These are phyloP conservation scores for Cryptosporidium xiaoi DNA, from an alignment of 169 alveolate genomes.

Conservation along the genomic window DNA sequence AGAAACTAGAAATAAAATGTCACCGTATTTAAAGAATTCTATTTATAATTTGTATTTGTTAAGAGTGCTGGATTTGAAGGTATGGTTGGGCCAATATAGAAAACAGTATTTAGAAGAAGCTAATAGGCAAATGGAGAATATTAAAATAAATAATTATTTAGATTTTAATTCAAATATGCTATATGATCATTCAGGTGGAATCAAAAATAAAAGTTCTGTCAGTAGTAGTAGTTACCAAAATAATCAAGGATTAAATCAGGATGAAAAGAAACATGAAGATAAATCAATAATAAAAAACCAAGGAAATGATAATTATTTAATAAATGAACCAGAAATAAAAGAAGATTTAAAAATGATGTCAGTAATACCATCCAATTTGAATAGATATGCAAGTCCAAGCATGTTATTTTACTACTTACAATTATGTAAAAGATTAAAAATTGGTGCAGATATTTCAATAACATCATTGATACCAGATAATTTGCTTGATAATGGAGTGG, in stretches of 20 bases:
- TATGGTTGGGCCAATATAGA: conserved; percentile 57
- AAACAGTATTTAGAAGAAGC: conserved; percentile 67
- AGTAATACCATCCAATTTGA: conserved; percentile 39
- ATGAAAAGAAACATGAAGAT: neutral
- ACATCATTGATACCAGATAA: conserved; percentile 73
- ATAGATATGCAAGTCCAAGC: conserved; percentile 75
- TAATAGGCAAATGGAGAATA: conserved; percentile 29
- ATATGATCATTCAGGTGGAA: neutral
- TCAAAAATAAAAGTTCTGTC: neutral
- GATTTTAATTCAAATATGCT: conserved; percentile 24
- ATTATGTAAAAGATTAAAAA: conserved; percentile 49
- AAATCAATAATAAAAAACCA: no score
- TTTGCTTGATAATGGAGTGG: conserved; percentile 16
- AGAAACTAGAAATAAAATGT: conserved; percentile 22
- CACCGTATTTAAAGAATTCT: conserved; percentile 24
- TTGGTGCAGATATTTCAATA: conserved; percentile 48
- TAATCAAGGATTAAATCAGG: neutral
- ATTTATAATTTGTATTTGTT: conserved; percentile 45
- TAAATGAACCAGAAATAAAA: conserved; percentile 8
- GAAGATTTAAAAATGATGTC: conserved; percentile 46
- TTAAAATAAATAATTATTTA: conserved; percentile 23
- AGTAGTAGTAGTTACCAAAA: neutral
- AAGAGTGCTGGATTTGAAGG: conserved; percentile 62
- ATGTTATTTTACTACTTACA: conserved; percentile 70
- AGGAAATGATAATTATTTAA: neutral